Evolutionary conservation across 1,284 basidiomycete genomes (phyloP).

Genomic region (Apiotrichum laibachii): DNA sequence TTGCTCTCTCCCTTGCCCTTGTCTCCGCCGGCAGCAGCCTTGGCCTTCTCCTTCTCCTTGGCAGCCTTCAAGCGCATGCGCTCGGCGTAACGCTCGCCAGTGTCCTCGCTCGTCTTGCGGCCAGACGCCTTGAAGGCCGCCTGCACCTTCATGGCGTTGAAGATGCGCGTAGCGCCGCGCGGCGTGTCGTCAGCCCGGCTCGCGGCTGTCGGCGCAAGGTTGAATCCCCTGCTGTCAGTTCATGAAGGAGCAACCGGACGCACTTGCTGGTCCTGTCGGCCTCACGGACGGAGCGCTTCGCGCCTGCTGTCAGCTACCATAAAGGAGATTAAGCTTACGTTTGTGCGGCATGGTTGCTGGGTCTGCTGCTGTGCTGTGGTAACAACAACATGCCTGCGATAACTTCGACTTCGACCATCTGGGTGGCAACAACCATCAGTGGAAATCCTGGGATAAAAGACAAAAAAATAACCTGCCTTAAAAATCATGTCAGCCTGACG

Average conservation of each 20-base stretch:
- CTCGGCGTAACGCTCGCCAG: slow-evolving; percentile 29
- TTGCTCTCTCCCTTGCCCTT: slow-evolving; percentile 9
- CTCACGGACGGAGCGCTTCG: slow-evolving; percentile 43
- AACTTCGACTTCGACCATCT: neutral
- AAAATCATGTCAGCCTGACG: neutral
- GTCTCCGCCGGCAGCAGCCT: neutral
- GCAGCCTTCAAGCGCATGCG: slow-evolving; percentile 5
- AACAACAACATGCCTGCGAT: neutral
- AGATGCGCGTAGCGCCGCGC: slow-evolving; percentile 39
- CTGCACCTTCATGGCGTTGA: slow-evolving; percentile 41
- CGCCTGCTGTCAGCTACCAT: slow-evolving; percentile 32
- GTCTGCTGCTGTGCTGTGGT: slow-evolving; percentile 31
- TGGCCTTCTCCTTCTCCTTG: neutral
- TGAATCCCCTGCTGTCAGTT: slow-evolving; percentile 38
- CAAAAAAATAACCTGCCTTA: neutral
- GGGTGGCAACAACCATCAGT: neutral
- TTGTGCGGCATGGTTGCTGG: slow-evolving; percentile 47
- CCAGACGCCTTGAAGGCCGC: slow-evolving; percentile 38
- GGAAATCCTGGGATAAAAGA: slow-evolving; percentile 5
- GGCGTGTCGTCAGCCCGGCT: slow-evolving; percentile 42
- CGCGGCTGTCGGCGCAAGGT: slow-evolving; percentile 35
- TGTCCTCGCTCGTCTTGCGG: slow-evolving; percentile 37
- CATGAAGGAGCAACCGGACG: slow-evolving; percentile 7
- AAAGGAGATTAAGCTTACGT: slow-evolving; percentile 26
- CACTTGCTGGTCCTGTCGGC: slow-evolving; percentile 41